These are phyloP conservation scores for Nemania sp. DNA, from an alignment of 2,329 filamentous ascomycete species.

Conservation along the genomic window DNA sequence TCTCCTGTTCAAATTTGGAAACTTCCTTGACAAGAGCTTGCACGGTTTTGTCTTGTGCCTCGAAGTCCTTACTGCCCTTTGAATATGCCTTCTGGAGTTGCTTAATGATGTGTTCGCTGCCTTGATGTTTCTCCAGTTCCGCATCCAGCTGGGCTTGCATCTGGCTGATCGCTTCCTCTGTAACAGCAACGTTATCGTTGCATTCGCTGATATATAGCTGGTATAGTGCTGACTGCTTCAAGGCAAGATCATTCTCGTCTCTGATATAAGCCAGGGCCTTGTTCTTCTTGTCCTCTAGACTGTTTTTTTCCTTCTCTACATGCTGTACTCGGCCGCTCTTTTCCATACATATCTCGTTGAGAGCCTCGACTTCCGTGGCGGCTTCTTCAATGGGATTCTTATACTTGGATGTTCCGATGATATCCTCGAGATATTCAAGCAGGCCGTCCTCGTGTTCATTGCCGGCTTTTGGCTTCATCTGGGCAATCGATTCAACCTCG, in stretches of 20 bases:
- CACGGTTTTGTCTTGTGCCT: conserved; percentile 82
- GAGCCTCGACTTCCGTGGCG: conserved; percentile 85
- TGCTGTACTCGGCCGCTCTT: conserved; percentile 96
- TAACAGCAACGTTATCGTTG: conserved; percentile 87
- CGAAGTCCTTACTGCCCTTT: conserved; percentile 84
- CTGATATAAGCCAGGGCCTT: conserved; percentile 88
- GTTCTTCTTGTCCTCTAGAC: conserved; percentile 95
- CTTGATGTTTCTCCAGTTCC: conserved; percentile 92
- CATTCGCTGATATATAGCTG: conserved; percentile 92
- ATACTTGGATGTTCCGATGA: conserved; percentile 98
- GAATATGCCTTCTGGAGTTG: conserved; percentile 87
- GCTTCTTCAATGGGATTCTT: conserved; percentile 97
- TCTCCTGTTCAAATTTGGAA: conserved; percentile 93
- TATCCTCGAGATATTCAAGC: conserved; percentile 96
- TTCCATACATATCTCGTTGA: conserved; percentile 95
- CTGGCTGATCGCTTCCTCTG: conserved; percentile 89
- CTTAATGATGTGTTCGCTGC: conserved; percentile 90
- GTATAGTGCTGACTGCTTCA: conserved; percentile 92
- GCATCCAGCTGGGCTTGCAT: conserved; percentile 87
- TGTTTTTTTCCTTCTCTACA: conserved; percentile 95
- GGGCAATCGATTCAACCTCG: conserved; percentile 97
- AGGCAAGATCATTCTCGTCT: conserved; percentile 91
- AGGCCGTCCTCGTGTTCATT: conserved; percentile 97
- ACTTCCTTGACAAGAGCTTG: conserved; percentile 86
- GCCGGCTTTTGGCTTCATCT: conserved; percentile 97